Conservation (phyloP, 1,139 yeast genomes). For the Taiozyma sp. region DNA sequence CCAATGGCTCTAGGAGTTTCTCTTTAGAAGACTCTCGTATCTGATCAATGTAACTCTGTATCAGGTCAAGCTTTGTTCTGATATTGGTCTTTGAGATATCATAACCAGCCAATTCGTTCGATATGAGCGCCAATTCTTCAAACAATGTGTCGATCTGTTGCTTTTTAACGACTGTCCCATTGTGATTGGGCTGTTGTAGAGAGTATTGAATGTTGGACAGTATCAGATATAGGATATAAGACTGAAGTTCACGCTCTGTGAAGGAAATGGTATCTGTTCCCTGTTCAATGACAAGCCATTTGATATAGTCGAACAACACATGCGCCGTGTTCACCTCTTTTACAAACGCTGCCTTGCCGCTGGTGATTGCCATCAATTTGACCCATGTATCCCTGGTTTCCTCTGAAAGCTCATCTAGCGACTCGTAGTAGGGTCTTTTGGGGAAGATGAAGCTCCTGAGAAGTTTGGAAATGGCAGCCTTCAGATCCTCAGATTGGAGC, state of each 20-base stretch:
- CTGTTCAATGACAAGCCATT: not conserved
- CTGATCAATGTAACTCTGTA: not conserved
- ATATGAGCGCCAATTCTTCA: not conserved
- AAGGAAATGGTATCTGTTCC: not conserved
- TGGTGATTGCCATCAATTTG: not conserved
- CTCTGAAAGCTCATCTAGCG: not conserved
- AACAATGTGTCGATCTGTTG: not conserved
- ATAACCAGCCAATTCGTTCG: not conserved
- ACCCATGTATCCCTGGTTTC: not conserved
- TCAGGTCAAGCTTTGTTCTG: not conserved
- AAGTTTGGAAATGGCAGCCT: not conserved
- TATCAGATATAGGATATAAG: not conserved
- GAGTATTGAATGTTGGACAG: not conserved
- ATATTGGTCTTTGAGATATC: not conserved
- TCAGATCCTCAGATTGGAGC: not conserved
- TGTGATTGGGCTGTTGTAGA: not conserved
- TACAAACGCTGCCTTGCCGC: not conserved
- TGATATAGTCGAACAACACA: not conserved
- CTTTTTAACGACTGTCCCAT: not conserved
- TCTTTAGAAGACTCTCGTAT: not conserved
- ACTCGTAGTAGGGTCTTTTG: not conserved
- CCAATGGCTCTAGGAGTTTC: not conserved
- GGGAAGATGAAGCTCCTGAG: not conserved
- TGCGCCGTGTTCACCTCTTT: not conserved
- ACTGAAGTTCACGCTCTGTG: not conserved